phyloP scores from a whole-genome alignment of 495 filamentous ascomycete genomes.

The Aspergillus mulundensis region DNA sequence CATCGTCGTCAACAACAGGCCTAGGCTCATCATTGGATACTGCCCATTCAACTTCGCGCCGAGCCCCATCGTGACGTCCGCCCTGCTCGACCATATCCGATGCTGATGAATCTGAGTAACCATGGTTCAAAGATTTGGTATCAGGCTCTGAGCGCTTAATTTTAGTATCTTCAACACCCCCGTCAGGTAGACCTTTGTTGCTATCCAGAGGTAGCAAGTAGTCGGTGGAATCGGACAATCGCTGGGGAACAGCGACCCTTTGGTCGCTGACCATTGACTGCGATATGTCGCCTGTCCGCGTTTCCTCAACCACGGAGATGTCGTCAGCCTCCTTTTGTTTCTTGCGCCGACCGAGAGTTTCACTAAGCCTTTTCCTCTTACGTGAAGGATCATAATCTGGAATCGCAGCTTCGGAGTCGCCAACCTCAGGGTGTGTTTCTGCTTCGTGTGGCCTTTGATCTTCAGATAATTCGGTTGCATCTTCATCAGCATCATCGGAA shows the following conservation, averaged over 20 bases:
- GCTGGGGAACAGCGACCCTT: constrained; percentile 1
- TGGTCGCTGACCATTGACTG: background rate
- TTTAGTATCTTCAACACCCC: background rate
- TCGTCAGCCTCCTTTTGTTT: constrained; percentile 74
- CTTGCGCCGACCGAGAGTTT: constrained; percentile 60
- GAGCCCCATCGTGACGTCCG: constrained; percentile 26
- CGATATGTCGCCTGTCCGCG: background rate
- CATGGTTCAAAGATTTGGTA: constrained; percentile 1
- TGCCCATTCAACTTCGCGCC: constrained; percentile 53
- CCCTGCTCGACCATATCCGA: constrained; percentile 5
- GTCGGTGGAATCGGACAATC: background rate
- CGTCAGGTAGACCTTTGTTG: background rate
- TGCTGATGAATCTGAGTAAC: background rate
- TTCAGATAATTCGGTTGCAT: constrained; percentile 25
- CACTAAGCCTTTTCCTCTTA: constrained; percentile 66
- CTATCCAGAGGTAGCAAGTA: background rate
- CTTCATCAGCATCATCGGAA: constrained; percentile 61
- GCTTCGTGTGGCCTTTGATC: constrained; percentile 8
- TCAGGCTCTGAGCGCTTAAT: background rate
- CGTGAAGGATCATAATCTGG: constrained; percentile 37
- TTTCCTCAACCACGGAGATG: constrained; percentile 50
- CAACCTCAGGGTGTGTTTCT: background rate
- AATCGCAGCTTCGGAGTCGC: background rate
- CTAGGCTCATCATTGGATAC: constrained; percentile 57
- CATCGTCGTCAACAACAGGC: constrained; percentile 67